Percentiles rank a stretch among this genome's conserved stretches.
Conservation (phyloP, 2,329 filamentous ascomycete species). For the Colletotrichum sp. region DNA sequence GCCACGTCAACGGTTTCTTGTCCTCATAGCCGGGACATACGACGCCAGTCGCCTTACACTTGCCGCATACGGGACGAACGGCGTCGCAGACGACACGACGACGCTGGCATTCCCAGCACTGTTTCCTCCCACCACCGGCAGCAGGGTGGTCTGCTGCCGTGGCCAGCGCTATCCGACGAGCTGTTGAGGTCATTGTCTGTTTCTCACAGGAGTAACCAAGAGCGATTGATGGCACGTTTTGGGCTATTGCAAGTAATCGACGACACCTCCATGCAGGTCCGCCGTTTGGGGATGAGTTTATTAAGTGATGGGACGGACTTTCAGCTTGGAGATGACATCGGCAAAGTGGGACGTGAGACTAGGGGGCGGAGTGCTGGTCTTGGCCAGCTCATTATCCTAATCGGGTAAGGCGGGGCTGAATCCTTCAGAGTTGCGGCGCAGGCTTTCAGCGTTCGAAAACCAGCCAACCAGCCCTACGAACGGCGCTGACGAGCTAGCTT, state of each 20-base stretch:
- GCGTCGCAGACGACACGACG: constrained; percentile 44
- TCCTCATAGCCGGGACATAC: constrained; percentile 45
- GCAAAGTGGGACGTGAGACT: not conserved
- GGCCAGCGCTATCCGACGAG: not conserved
- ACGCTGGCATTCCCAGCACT: constrained; percentile 48
- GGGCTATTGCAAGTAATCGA: constrained; percentile 2
- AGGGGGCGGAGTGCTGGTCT: constrained; percentile 4
- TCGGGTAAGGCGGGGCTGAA: not conserved
- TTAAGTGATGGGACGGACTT: not conserved
- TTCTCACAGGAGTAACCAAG: not conserved
- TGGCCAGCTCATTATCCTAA: constrained; percentile 21
- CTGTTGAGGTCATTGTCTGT: not conserved
- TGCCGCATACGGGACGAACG: constrained; percentile 38
- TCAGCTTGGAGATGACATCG: not conserved
- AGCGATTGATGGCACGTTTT: not conserved
- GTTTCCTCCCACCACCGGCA: constrained; percentile 16
- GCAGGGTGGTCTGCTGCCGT: not conserved
- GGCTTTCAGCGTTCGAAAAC: not conserved
- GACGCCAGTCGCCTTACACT: constrained; percentile 35
- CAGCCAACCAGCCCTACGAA: not conserved
- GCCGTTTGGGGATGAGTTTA: not conserved
- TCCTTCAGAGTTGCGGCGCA: not conserved
- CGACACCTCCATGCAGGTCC: not conserved
- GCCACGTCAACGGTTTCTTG: constrained; percentile 40
- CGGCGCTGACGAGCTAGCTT: not conserved